These are phyloP conservation scores for Melampsora abietis-canadensis DNA, from an alignment of 1,284 basidiomycete species.

Conservation along the genomic window DNA sequence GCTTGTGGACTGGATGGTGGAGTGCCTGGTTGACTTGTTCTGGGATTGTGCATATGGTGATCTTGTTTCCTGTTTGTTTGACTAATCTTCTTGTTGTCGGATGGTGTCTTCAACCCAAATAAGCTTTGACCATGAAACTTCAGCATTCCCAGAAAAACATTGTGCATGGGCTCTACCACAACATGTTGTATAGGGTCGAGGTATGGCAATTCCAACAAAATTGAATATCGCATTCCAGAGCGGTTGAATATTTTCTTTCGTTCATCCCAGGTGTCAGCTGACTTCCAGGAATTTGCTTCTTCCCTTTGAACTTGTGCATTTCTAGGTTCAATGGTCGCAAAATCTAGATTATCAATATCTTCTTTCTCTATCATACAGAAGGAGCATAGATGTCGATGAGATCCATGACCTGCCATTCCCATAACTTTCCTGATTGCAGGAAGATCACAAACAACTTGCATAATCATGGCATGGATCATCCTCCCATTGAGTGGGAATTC, in stretches of 20 bases:
- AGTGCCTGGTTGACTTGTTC: neutral
- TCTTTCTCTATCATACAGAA: constrained; percentile 5
- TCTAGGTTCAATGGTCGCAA: too few species aligned
- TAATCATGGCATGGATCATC: constrained; percentile 2
- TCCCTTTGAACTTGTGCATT: too few species aligned
- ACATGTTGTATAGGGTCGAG: constrained; percentile 1
- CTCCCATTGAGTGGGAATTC: neutral
- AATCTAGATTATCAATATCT: too few species aligned
- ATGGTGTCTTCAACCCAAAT: neutral
- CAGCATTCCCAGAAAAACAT: constrained; percentile 25
- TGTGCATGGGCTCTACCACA: constrained; percentile 32
- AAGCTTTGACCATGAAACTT: constrained; percentile 9
- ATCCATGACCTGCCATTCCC: constrained; percentile 19
- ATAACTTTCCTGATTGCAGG: constrained; percentile 18
- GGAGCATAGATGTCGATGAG: neutral
- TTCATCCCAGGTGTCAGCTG: neutral
- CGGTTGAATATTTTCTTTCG: constrained; percentile 3
- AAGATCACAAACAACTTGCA: constrained; percentile 22
- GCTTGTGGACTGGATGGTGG: neutral
- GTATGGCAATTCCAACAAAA: constrained; percentile 17
- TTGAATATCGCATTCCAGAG: constrained; percentile 22
- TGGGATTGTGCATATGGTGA: neutral
- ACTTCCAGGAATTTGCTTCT: constrained; percentile 13
- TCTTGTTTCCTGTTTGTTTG: neutral
- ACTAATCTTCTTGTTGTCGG: neutral